Evolutionary conservation across 202 grass and related monocot genomes (phyloP).

Genomic region (Brachypodium distachyon): DNA sequence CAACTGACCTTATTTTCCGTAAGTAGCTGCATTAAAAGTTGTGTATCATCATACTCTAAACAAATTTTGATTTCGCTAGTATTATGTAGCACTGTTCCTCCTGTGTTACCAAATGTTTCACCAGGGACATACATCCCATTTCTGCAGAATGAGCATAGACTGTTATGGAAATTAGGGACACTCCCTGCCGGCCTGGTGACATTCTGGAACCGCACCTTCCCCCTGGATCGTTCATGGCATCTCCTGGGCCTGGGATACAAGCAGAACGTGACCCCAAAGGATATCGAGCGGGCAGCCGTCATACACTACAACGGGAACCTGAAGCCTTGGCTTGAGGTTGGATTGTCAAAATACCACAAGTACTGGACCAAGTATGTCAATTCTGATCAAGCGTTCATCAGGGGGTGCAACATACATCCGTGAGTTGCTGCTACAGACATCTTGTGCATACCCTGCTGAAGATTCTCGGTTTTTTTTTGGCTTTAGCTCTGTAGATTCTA

Average conservation of each 20-base stretch:
- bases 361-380: slow-evolving; percentile 70
- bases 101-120: neutral
- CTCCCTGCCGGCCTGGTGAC: slow-evolving; percentile 64
- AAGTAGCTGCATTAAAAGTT: neutral
- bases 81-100: neutral
- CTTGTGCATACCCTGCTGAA: neutral
- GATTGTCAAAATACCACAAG: slow-evolving; percentile 39
- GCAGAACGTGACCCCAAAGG: slow-evolving; percentile 35
- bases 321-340: slow-evolving; percentile 87
- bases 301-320: slow-evolving; percentile 82
- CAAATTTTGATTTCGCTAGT: neutral
- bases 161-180: slow-evolving; percentile 65
- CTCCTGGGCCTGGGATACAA: slow-evolving; percentile 69
- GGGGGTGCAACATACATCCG: slow-evolving; percentile 51
- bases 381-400: slow-evolving; percentile 43
- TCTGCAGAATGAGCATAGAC: slow-evolving; percentile 57
- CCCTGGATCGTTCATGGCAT: slow-evolving; percentile 57
- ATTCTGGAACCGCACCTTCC: slow-evolving; percentile 52
- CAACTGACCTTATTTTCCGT: neutral
- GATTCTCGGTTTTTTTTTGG: neutral
- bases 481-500: neutral
- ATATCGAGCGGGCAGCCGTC: slow-evolving; percentile 43
- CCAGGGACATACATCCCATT: neutral
- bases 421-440: neutral
- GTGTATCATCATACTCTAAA: neutral